A percentile compares a stretch with the other conserved stretches of the same genome.
Conservation (phyloP, 305 asterid species). For the Vinca major region DNA sequence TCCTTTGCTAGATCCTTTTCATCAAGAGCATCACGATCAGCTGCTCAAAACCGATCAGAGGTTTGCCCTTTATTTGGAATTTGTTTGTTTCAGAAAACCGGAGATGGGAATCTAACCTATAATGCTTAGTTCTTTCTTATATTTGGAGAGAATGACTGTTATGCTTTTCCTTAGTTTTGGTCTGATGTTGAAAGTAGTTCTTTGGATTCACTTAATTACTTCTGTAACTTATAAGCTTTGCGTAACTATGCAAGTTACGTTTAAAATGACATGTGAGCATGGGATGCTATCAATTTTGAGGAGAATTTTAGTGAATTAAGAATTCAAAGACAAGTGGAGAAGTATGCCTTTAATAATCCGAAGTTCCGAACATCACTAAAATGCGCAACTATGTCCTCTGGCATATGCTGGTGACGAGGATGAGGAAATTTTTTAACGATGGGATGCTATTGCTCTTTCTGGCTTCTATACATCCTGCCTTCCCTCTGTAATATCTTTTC, state of each 20-base stretch:
- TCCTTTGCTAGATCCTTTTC: slow-evolving; percentile 51
- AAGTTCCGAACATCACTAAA: not conserved
- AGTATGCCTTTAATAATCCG: not conserved
- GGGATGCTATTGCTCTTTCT: not conserved
- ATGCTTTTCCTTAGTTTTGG: not conserved
- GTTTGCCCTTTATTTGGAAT: slow-evolving; percentile 24
- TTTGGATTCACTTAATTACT: not conserved
- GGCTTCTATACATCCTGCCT: not conserved
- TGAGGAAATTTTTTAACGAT: not conserved
- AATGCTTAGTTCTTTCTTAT: not conserved
- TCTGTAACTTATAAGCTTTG: slow-evolving; percentile 1
- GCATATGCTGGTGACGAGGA: not conserved
- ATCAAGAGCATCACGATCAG: slow-evolving; percentile 49
- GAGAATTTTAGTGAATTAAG: not conserved
- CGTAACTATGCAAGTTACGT: not conserved
- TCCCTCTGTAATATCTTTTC: not conserved
- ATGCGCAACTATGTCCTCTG: not conserved
- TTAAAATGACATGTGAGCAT: not conserved
- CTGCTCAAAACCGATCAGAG: slow-evolving; percentile 42
- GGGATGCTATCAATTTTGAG: not conserved
- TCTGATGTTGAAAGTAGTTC: not conserved
- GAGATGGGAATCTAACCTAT: not conserved
- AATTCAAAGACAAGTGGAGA: not conserved
- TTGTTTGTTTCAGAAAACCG: not conserved
- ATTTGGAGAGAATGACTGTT: not conserved